These are phyloP conservation scores for Gossypium davidsonii DNA, from an alignment of 441 rosid genomes.

Conservation along the genomic window DNA sequence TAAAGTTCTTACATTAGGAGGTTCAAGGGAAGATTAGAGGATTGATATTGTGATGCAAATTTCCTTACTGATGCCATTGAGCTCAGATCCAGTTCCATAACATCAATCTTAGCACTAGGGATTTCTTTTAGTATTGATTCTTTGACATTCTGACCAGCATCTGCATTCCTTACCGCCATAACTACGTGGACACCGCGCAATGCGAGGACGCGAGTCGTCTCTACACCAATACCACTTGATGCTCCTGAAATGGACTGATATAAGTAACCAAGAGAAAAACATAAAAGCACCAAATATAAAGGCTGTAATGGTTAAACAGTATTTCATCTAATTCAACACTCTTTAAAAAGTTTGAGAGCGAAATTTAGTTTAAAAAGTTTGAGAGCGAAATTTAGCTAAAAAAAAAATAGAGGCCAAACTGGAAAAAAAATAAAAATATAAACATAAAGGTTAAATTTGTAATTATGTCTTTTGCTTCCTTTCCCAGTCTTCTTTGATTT, in stretches of 20 bases:
- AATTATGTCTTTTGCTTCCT: not conserved
- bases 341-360: too few relatives aligned
- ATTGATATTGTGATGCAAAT: constrained; percentile 53
- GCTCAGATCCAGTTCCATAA: constrained; percentile 75
- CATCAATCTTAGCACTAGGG: constrained; percentile 58
- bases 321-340: not conserved
- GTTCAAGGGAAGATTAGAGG: constrained; percentile 51
- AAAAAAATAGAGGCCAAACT: not conserved
- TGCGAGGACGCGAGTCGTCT: constrained; percentile 63
- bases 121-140: constrained; percentile 44
- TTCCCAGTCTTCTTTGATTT: not conserved
- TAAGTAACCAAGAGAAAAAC: not conserved
- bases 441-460: not conserved
- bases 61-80: constrained; percentile 62
- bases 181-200: constrained; percentile 59
- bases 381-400: not conserved
- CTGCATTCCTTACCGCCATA: constrained; percentile 62
- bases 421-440: not conserved
- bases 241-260: constrained; percentile 39
- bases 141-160: constrained; percentile 39
- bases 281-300: not conserved
- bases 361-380: too few relatives aligned
- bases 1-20: constrained; percentile 50
- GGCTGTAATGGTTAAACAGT: not conserved
- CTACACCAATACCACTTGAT: constrained; percentile 66